phyloP scores from a whole-genome alignment of 2,329 filamentous ascomycete genomes.

The Aspergillus flavus region DNA sequence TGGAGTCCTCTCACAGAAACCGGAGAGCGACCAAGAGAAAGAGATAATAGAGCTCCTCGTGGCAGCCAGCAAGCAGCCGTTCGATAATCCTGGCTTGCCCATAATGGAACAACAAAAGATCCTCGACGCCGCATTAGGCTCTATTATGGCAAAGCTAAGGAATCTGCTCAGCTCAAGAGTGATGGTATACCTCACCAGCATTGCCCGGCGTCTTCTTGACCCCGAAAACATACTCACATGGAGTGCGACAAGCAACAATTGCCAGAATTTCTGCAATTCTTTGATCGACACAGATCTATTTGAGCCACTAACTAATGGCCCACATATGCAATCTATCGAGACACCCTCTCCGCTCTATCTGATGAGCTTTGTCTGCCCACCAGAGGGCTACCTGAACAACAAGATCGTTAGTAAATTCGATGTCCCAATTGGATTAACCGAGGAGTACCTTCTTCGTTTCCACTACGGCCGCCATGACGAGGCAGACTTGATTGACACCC shows the following conservation, averaged over 20 bases:
- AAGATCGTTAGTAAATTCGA: constrained; percentile 38
- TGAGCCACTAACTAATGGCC: constrained; percentile 27
- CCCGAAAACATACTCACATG: constrained; percentile 32
- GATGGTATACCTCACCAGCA: constrained; percentile 33
- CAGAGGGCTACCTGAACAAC: constrained; percentile 24
- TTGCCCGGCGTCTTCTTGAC: constrained; percentile 33
- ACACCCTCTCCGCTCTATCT: constrained; percentile 33
- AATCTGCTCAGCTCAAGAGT: constrained; percentile 26
- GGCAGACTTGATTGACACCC: constrained; percentile 48
- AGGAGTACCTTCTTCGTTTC: constrained; percentile 48
- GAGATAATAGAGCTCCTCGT: constrained; percentile 26
- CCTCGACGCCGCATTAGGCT: not conserved
- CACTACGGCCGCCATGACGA: constrained; percentile 45
- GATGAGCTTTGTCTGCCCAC: constrained; percentile 45
- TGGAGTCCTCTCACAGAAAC: constrained; percentile 25
- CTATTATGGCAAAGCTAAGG: constrained; percentile 23
- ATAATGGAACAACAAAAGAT: not conserved
- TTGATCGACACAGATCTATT: constrained; percentile 38
- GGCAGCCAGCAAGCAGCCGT: not conserved
- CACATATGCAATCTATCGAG: not conserved
- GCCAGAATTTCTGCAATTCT: constrained; percentile 43
- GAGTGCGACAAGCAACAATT: constrained; percentile 40
- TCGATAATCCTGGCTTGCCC: constrained; percentile 6
- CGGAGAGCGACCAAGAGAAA: constrained; percentile 23
- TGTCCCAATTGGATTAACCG: constrained; percentile 45